A percentile compares a stretch with the other conserved stretches of the same genome.
Conservation (phyloP, 192 early-diverging fungal genomes). For the Backusella tuberculispora region DNA sequence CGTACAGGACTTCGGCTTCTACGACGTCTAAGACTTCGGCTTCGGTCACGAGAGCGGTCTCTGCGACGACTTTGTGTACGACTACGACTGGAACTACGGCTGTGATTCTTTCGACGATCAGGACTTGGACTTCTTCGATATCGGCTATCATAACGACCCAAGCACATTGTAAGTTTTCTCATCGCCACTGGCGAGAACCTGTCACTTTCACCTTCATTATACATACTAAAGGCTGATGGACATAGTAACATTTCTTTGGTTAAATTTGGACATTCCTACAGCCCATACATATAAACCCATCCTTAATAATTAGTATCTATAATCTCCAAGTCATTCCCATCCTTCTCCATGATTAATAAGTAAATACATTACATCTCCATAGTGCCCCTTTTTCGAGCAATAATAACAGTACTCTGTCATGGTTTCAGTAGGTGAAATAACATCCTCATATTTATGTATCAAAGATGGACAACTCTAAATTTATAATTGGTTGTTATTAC, state of each 20-base stretch:
- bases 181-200: not conserved
- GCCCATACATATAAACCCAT: not conserved
- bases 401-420: not conserved
- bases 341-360: not conserved
- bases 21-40: not conserved
- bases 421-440: not conserved
- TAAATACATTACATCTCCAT: not conserved
- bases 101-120: too few species aligned
- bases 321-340: not conserved
- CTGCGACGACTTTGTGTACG: not conserved
- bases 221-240: not conserved
- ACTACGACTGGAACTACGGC: not conserved
- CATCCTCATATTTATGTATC: not conserved
- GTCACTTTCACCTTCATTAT: not conserved
- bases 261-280: not conserved
- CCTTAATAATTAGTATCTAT: not conserved
- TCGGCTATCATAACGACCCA: too few species aligned
- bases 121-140: too few species aligned
- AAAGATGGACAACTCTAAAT: not conserved
- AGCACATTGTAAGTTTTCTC: not conserved
- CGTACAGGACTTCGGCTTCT: not conserved
- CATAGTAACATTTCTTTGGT: not conserved
- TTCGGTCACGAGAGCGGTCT: not conserved
- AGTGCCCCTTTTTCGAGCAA: not conserved
- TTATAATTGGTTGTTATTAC: not conserved